phyloP scores from a whole-genome alignment of 352 stramenopile species.

The Thraustotheca clavata region DNA sequence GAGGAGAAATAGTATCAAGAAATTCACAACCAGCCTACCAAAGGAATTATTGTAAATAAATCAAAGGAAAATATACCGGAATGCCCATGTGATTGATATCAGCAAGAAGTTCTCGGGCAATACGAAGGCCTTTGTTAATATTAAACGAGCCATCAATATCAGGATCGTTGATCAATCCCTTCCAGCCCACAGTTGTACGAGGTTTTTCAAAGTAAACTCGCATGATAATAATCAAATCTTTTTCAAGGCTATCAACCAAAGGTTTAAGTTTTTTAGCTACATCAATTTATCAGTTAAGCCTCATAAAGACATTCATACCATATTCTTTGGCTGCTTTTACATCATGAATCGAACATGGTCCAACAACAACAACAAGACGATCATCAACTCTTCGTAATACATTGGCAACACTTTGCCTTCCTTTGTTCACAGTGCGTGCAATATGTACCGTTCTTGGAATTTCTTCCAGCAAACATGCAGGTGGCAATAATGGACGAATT shows the following conservation, averaged over 20 bases:
- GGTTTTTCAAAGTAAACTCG: conserved; percentile 85
- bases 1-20: conserved; percentile 20
- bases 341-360: conserved; percentile 79
- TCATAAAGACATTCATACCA: conserved; percentile 17
- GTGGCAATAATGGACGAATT: conserved; percentile 61
- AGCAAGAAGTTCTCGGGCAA: conserved; percentile 73
- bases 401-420: conserved; percentile 36
- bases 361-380: conserved; percentile 63
- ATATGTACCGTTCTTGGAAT: conserved; percentile 58
- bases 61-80: conserved; percentile 28
- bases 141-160: conserved; percentile 78
- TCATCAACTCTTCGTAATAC: conserved; percentile 60
- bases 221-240: conserved; percentile 76
- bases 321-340: conserved; percentile 67
- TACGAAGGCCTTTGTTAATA: conserved; percentile 83
- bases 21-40: conserved; percentile 18
- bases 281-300: not conserved
- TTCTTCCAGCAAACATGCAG: conserved; percentile 61
- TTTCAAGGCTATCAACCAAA: conserved; percentile 42
- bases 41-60: not conserved
- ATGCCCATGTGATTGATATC: conserved; percentile 75
- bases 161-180: conserved; percentile 81
- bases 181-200: conserved; percentile 76
- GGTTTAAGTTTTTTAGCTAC: conserved; percentile 42
- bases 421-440: conserved; percentile 39